Conservation (phyloP, 768 basidiomycete genomes). For the Trametes maxima region DNA sequence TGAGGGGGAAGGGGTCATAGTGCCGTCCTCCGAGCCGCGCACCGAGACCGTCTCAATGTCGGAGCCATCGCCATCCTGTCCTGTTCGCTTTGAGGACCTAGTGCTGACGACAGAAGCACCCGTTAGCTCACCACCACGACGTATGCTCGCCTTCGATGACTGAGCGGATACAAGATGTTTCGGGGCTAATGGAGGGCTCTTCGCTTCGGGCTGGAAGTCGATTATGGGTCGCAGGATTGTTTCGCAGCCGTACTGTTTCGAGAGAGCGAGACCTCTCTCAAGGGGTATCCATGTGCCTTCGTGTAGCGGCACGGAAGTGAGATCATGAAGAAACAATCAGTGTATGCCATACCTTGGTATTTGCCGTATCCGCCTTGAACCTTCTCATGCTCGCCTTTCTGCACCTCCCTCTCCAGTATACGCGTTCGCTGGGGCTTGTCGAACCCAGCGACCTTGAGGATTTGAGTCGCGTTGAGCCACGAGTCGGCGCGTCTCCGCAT, state of each 20-base stretch:
- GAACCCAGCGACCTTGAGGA: slow-evolving; percentile 98
- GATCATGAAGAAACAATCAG: background rate
- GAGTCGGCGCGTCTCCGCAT: slow-evolving; percentile 96
- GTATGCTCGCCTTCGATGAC: slow-evolving; percentile 43
- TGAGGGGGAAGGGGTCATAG: slow-evolving; percentile 89
- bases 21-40: slow-evolving; percentile 82
- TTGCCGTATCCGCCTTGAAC: slow-evolving; percentile 99
- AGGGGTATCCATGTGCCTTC: slow-evolving; percentile 98
- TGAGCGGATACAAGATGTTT: slow-evolving; percentile 89
- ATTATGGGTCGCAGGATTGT: slow-evolving; percentile 86
- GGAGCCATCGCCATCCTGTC: slow-evolving; percentile 53
- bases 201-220: slow-evolving; percentile 87
- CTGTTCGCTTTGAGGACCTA: slow-evolving; percentile 61
- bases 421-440: slow-evolving; percentile 98
- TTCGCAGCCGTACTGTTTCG: slow-evolving; percentile 94
- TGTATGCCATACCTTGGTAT: slow-evolving; percentile 81
- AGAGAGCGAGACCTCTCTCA: slow-evolving; percentile 81
- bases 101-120: slow-evolving; percentile 47
- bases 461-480: slow-evolving; percentile 99
- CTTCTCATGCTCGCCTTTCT: slow-evolving; percentile 99
- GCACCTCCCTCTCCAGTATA: slow-evolving; percentile 95
- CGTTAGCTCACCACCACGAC: slow-evolving; percentile 22
- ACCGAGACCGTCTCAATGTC: slow-evolving; percentile 66
- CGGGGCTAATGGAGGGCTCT: slow-evolving; percentile 93
- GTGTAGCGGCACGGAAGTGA: background rate